Evolutionary conservation across 2,329 filamentous ascomycete species (phyloP).

Genomic region (Talaromyces funiculosus): DNA sequence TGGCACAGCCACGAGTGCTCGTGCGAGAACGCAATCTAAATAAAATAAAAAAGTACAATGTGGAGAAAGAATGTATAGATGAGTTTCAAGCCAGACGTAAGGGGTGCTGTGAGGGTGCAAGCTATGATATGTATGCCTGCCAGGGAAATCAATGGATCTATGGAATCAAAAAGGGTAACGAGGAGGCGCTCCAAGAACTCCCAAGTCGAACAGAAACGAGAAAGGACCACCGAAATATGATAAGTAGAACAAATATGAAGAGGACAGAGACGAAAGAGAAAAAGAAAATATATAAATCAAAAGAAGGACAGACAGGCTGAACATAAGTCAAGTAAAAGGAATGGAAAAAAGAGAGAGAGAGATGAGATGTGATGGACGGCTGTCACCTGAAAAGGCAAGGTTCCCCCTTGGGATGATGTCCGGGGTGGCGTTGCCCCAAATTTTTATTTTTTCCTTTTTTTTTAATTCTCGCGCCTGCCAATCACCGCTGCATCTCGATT

Average conservation of each 20-base stretch:
- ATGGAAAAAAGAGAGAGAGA: neutral
- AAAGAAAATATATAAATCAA: constrained; percentile 10
- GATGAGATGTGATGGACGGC: neutral
- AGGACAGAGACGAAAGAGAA: constrained; percentile 15
- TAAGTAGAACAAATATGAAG: neutral
- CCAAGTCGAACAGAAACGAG: constrained; percentile 3
- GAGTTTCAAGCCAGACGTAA: constrained; percentile 10
- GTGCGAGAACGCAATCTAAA: constrained; percentile 10
- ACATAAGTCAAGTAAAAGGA: constrained; percentile 1
- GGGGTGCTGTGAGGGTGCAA: constrained; percentile 14
- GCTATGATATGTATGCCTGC: constrained; percentile 5
- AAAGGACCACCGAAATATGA: neutral
- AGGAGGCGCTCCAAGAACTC: constrained; percentile 10
- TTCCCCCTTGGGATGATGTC: constrained; percentile 3
- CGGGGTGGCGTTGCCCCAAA: constrained; percentile 7
- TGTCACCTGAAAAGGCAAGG: constrained; percentile 9
- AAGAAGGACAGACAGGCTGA: constrained; percentile 1
- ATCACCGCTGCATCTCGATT: neutral
- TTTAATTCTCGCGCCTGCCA: neutral
- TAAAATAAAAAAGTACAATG: constrained; percentile 4
- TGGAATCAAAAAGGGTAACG: constrained; percentile 16
- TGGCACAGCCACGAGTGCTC: constrained; percentile 10
- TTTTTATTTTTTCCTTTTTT: neutral
- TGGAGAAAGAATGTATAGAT: constrained; percentile 4
- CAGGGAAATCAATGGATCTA: constrained; percentile 11